Percentiles rank a stretch among this genome's conserved stretches.
Conservation (phyloP, 345 rosid species). For the Syzygium oleosum region DNA sequence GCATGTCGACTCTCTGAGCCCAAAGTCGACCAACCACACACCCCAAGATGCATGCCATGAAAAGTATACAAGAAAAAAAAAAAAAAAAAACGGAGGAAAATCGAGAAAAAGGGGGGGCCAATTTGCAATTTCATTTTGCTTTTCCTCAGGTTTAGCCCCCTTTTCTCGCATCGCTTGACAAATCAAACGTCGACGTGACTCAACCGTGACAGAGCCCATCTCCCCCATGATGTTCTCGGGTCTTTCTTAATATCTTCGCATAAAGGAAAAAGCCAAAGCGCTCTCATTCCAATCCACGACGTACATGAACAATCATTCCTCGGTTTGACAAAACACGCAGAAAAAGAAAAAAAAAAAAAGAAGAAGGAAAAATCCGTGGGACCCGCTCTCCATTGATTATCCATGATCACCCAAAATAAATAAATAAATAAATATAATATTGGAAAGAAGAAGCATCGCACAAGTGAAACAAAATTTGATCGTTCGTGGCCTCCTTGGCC, state of each 20-base stretch:
- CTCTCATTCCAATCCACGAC: neutral
- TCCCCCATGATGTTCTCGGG: neutral
- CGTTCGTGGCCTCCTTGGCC: neutral
- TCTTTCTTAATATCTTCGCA: neutral
- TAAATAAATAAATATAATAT: too few species aligned
- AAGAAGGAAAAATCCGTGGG: neutral
- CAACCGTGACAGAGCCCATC: slow-evolving; percentile 29
- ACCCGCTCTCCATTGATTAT: neutral
- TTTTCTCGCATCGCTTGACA: neutral
- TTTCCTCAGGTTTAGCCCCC: neutral
- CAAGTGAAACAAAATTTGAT: neutral
- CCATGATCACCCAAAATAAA: too few species aligned
- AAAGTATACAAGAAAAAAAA: neutral
- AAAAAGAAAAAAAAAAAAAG: neutral
- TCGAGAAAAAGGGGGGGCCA: neutral
- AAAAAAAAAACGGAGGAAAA: neutral
- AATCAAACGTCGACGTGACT: slow-evolving; percentile 44
- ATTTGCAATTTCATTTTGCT: neutral
- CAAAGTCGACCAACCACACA: neutral
- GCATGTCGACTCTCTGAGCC: neutral
- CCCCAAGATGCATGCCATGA: neutral
- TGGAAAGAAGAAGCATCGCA: neutral
- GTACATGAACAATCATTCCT: neutral
- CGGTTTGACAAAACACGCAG: neutral
- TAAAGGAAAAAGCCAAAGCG: neutral